Evolutionary conservation across 805 yeast genomes (phyloP).

Genomic region (Metschnikowia orientalis): DNA sequence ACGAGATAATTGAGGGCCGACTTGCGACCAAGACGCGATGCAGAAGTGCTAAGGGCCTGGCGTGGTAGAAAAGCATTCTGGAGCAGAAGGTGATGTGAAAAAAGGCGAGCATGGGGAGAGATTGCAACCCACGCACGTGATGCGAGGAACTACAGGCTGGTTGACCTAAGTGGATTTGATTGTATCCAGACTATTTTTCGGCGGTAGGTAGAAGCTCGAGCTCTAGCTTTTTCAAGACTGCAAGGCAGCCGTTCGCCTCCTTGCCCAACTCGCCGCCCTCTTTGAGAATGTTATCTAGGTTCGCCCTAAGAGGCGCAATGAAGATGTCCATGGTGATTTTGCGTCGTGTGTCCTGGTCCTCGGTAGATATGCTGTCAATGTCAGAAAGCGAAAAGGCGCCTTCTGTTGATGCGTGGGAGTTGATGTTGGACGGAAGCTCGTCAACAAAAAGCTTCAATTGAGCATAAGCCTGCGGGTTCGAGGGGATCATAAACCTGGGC

Average conservation of each 20-base stretch:
- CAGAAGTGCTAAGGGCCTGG: no score
- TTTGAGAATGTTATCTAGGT: constrained; percentile 47
- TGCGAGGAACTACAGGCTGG: no score
- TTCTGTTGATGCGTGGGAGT: constrained; percentile 18
- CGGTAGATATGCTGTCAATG: constrained; percentile 48
- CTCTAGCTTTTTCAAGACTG: constrained; percentile 11
- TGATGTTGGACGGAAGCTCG: constrained; percentile 22
- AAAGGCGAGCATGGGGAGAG: no score
- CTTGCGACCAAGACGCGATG: no score
- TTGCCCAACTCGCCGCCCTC: constrained; percentile 76
- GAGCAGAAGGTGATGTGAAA: no score
- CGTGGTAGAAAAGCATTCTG: no score
- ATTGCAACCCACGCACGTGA: no score
- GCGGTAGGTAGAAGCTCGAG: no score
- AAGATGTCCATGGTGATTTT: constrained; percentile 53
- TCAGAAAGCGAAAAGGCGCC: constrained; percentile 30
- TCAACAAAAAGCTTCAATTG: constrained; percentile 56
- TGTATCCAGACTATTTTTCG: no score
- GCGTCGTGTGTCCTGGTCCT: constrained; percentile 55
- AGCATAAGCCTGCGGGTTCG: constrained; percentile 58
- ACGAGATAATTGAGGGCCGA: no score
- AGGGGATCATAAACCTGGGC: constrained; percentile 45
- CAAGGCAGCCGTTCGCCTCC: constrained; percentile 32
- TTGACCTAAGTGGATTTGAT: no score
- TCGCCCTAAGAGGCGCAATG: constrained; percentile 42